Evolutionary conservation across 495 filamentous ascomycete species (phyloP).

Genomic region (Trichoderma virens): DNA sequence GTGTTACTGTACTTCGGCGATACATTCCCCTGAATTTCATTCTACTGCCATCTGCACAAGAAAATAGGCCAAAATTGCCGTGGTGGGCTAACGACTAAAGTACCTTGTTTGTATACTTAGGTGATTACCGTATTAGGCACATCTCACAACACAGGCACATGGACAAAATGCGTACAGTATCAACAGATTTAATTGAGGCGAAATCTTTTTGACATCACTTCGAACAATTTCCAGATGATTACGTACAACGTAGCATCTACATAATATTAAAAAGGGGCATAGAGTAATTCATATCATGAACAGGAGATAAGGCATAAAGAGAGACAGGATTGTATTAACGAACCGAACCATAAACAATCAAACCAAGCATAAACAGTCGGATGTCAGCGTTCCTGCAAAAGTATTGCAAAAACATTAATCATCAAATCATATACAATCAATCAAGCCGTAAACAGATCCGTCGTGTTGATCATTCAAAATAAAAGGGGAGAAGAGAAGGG

Average conservation of each 20-base stretch:
- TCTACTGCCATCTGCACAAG: neutral
- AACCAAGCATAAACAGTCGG: neutral
- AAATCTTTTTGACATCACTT: too few relatives aligned
- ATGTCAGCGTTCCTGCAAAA: neutral
- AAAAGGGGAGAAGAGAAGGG: conserved; percentile 9
- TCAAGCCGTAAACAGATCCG: conserved; percentile 1
- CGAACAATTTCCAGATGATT: neutral
- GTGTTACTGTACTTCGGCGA: neutral
- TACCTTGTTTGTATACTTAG: neutral
- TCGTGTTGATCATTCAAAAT: conserved; percentile 17
- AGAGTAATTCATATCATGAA: too few relatives aligned
- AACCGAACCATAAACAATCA: neutral
- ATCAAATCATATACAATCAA: conserved; percentile 9
- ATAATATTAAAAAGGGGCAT: too few relatives aligned
- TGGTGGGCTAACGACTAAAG: neutral
- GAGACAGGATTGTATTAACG: neutral
- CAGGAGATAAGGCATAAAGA: neutral
- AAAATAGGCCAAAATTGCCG: too few relatives aligned
- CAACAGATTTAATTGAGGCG: too few relatives aligned
- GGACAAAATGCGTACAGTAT: too few relatives aligned
- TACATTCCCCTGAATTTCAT: neutral
- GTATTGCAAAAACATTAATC: neutral
- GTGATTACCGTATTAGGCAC: neutral
- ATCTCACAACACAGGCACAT: neutral
- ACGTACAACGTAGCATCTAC: neutral